phyloP scores from a whole-genome alignment of 2,329 filamentous ascomycete species.

The Rasamsonia emersonii region DNA sequence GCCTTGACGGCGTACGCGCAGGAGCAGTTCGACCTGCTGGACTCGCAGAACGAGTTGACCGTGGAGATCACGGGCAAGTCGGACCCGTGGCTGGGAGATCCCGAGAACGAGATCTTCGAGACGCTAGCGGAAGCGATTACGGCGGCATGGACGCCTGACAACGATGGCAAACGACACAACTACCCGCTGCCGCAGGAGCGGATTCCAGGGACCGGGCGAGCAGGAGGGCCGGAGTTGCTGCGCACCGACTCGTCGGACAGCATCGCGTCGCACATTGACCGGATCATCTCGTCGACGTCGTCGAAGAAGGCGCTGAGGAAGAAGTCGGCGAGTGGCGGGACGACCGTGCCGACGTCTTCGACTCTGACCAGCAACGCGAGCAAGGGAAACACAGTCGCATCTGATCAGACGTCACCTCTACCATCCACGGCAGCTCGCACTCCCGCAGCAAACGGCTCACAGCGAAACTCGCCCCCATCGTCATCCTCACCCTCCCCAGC shows the following conservation, averaged over 20 bases:
- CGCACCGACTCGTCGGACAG: conserved; percentile 30
- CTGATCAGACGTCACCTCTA: conserved; percentile 2
- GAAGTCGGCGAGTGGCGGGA: conserved; percentile 15
- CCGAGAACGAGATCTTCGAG: conserved; percentile 80
- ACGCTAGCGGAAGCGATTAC: conserved; percentile 80
- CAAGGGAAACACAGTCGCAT: background rate
- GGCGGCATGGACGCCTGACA: conserved; percentile 61
- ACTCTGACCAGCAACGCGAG: conserved; percentile 25
- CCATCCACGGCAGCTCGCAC: background rate
- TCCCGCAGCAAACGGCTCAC: background rate
- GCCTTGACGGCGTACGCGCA: conserved; percentile 60
- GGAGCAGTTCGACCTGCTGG: conserved; percentile 62
- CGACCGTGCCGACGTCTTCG: conserved; percentile 30
- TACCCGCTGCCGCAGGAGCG: conserved; percentile 22
- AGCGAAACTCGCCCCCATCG: background rate
- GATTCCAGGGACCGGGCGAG: conserved; percentile 8
- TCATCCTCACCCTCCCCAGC: conserved; percentile 1
- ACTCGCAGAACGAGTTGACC: conserved; percentile 70
- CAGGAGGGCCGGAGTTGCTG: conserved; percentile 15
- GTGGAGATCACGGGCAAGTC: conserved; percentile 87
- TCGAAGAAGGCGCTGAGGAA: conserved; percentile 22
- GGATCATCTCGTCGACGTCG: conserved; percentile 30
- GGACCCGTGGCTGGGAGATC: conserved; percentile 92
- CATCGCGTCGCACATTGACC: conserved; percentile 31
- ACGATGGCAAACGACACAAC: conserved; percentile 22